Evolutionary conservation across 257 asterid genomes (phyloP).

Genomic region (Solanum tacnaense): DNA sequence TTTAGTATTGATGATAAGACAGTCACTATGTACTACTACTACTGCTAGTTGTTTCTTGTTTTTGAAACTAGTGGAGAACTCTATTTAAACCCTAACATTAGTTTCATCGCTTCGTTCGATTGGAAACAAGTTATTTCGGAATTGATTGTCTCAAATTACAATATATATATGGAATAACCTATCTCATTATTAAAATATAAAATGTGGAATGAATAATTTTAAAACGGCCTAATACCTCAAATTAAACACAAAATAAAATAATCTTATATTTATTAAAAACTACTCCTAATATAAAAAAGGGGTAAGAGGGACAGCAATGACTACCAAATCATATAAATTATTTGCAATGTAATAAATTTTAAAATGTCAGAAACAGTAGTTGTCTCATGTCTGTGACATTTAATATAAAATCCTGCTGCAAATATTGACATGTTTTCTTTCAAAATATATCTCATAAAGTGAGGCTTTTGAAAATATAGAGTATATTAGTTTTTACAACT

Average conservation of each 20-base stretch:
- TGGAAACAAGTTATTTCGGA: too few species aligned
- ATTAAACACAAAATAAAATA: too few species aligned
- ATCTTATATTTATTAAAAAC: too few species aligned
- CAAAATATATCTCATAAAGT: background rate
- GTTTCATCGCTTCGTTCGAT: fast-evolving
- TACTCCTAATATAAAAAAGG: background rate
- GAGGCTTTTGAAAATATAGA: too few species aligned
- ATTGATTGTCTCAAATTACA: too few species aligned
- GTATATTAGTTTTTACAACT: background rate
- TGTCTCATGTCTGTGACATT: background rate
- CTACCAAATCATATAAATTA: background rate
- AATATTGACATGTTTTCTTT: background rate
- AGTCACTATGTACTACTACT: background rate
- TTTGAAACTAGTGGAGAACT: background rate
- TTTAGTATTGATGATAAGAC: background rate
- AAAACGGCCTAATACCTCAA: too few species aligned
- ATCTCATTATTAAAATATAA: too few species aligned
- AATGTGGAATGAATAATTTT: too few species aligned
- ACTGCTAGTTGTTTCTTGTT: background rate
- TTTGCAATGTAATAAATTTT: background rate
- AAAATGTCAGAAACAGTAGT: background rate
- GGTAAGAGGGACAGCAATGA: background rate
- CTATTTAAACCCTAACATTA: background rate
- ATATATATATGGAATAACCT: too few species aligned
- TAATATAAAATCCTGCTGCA: background rate